Conservation (phyloP, 2,329 filamentous ascomycete genomes). For the Exophiala dermatitidis region DNA sequence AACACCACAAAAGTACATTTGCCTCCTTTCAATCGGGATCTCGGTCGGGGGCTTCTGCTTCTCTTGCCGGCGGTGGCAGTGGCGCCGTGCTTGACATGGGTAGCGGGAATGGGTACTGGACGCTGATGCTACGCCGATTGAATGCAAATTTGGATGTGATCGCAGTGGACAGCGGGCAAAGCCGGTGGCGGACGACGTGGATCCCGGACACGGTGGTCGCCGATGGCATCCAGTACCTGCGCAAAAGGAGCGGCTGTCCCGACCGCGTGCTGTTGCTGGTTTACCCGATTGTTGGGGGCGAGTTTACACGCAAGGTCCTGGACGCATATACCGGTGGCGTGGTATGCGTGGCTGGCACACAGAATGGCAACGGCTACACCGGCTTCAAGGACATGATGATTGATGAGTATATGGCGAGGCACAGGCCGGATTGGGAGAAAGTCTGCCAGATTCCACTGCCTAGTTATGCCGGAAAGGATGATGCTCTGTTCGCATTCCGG, state of each 20-base stretch:
- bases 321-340: constrained; percentile 56
- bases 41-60: no score
- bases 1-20: constrained; percentile 26
- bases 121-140: constrained; percentile 58
- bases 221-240: constrained; percentile 56
- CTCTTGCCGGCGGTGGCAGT: not conserved
- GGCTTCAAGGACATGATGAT: constrained; percentile 58
- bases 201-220: constrained; percentile 56
- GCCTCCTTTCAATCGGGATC: constrained; percentile 25
- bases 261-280: constrained; percentile 61
- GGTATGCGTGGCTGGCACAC: constrained; percentile 65
- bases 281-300: constrained; percentile 61
- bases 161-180: constrained; percentile 61
- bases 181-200: constrained; percentile 63
- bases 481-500: constrained; percentile 61
- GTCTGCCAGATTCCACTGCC: constrained; percentile 60
- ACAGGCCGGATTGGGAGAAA: constrained; percentile 50
- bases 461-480: constrained; percentile 70
- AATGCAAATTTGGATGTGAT: constrained; percentile 48
- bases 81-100: constrained; percentile 58
- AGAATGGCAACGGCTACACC: constrained; percentile 68
- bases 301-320: constrained; percentile 59
- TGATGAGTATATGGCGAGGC: constrained; percentile 56
- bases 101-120: constrained; percentile 69
- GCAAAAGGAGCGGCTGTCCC: constrained; percentile 42